These are phyloP conservation scores for Cystofilobasidium capitatum DNA, from an alignment of 768 basidiomycete species.

Conservation along the genomic window DNA sequence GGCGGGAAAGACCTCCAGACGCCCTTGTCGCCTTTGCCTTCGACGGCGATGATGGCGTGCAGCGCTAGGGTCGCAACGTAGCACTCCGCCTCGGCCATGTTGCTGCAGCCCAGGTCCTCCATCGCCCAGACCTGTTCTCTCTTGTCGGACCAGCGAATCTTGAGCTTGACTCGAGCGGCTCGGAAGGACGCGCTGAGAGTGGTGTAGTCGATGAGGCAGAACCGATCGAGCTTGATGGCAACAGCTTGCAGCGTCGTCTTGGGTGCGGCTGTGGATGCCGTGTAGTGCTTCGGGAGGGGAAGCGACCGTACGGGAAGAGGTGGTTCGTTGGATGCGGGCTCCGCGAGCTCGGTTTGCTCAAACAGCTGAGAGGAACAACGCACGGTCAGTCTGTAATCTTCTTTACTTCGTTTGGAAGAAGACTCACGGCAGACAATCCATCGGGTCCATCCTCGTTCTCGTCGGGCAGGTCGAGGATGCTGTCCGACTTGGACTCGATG, in stretches of 20 bases:
- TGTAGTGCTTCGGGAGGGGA: slow-evolving; percentile 71
- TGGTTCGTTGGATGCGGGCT: slow-evolving; percentile 44
- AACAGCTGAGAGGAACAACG: slow-evolving; percentile 22
- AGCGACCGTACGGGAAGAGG: slow-evolving; percentile 54
- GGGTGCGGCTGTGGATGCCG: slow-evolving; percentile 59
- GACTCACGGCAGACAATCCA: slow-evolving; percentile 37
- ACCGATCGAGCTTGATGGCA: slow-evolving; percentile 47
- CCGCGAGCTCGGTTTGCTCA: slow-evolving; percentile 36
- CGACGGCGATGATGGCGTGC: slow-evolving; percentile 50
- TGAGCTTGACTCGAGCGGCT: slow-evolving; percentile 61
- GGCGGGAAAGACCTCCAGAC: slow-evolving; percentile 65
- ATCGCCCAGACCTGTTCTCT: slow-evolving; percentile 61
- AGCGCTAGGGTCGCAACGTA: slow-evolving; percentile 80
- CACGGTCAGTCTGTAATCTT: too few species aligned
- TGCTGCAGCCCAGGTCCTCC: slow-evolving; percentile 72
- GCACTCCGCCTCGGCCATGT: slow-evolving; percentile 72
- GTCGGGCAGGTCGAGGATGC: slow-evolving; percentile 56
- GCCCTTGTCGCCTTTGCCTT: slow-evolving; percentile 24
- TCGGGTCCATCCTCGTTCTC: slow-evolving; percentile 41
- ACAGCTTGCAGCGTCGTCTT: slow-evolving; percentile 51
- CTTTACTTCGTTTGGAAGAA: not conserved
- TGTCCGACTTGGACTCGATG: slow-evolving; percentile 7
- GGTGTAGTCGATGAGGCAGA: slow-evolving; percentile 62
- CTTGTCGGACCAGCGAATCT: slow-evolving; percentile 61
- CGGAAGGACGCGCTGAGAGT: slow-evolving; percentile 61